Conservation (phyloP, 345 rosid species). For the Sisymbrium irio region DNA sequence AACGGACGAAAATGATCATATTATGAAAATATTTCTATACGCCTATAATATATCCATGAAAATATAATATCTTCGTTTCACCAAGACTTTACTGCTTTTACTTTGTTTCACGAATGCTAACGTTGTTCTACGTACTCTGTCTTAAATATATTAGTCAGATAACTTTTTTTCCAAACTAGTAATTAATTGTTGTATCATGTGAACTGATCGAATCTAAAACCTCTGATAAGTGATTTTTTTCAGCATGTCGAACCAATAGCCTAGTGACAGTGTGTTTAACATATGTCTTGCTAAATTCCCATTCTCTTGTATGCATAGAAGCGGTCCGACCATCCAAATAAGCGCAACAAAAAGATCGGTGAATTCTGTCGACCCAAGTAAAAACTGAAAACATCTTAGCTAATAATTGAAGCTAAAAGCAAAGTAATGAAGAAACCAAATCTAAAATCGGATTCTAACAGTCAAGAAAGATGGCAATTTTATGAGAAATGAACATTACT, state of each 20-base stretch:
- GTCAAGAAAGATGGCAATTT: too few species aligned
- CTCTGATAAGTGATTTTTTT: neutral
- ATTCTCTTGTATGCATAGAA: too few species aligned
- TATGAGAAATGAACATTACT: too few species aligned
- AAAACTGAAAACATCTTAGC: too few species aligned
- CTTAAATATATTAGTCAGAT: neutral
- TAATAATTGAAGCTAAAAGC: too few species aligned
- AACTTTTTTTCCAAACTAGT: neutral
- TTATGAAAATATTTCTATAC: neutral
- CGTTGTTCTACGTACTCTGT: neutral
- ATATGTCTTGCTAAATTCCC: too few species aligned
- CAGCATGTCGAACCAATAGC: neutral
- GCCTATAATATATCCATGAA: neutral
- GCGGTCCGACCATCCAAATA: too few species aligned
- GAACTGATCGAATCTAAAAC: neutral
- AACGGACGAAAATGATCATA: neutral
- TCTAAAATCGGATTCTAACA: too few species aligned
- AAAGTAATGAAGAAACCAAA: too few species aligned
- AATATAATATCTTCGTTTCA: neutral
- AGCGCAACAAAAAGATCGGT: too few species aligned
- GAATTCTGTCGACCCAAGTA: too few species aligned
- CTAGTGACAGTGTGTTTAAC: too few species aligned
- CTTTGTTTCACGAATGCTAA: neutral
- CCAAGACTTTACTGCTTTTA: neutral
- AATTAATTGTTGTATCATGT: neutral